These are phyloP conservation scores for Geosmithia putterillii DNA, from an alignment of 2,329 filamentous ascomycete species.

Conservation along the genomic window DNA sequence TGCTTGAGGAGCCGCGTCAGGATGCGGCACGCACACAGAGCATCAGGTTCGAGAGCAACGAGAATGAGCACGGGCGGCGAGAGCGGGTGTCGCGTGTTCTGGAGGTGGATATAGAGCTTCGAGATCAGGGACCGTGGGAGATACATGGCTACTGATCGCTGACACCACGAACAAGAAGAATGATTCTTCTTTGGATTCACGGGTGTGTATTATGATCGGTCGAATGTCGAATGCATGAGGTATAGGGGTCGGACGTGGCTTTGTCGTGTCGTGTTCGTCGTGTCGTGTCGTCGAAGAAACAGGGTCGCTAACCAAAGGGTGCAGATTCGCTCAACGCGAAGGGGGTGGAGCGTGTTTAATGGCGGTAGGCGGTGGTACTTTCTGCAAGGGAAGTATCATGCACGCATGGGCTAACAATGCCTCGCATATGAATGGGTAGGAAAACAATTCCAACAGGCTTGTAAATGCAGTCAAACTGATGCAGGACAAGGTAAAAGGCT, in stretches of 20 bases:
- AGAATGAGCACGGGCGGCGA: slow-evolving; percentile 86
- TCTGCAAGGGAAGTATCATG: not conserved
- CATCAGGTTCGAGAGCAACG: slow-evolving; percentile 87
- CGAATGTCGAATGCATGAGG: not conserved
- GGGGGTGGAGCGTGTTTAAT: not conserved
- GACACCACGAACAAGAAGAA: not conserved
- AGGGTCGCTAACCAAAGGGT: not conserved
- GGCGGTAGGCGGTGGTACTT: not conserved
- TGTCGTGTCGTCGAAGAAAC: not conserved
- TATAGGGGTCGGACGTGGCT: too few species aligned
- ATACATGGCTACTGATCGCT: slow-evolving; percentile 59
- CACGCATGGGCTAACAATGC: not conserved
- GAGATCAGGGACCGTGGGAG: slow-evolving; percentile 81
- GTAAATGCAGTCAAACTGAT: not conserved
- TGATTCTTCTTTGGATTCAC: not conserved
- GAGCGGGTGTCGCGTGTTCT: slow-evolving; percentile 75
- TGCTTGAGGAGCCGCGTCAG: slow-evolving; percentile 87
- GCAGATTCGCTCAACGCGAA: not conserved
- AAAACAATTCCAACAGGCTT: not conserved
- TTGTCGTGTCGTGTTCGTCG: not conserved
- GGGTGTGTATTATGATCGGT: not conserved
- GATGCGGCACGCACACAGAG: slow-evolving; percentile 89
- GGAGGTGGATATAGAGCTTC: slow-evolving; percentile 82
- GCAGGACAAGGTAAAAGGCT: not conserved
- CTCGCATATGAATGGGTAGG: too few species aligned